Conservation (phyloP, 805 yeast species). For the Ogataea corticis region DNA sequence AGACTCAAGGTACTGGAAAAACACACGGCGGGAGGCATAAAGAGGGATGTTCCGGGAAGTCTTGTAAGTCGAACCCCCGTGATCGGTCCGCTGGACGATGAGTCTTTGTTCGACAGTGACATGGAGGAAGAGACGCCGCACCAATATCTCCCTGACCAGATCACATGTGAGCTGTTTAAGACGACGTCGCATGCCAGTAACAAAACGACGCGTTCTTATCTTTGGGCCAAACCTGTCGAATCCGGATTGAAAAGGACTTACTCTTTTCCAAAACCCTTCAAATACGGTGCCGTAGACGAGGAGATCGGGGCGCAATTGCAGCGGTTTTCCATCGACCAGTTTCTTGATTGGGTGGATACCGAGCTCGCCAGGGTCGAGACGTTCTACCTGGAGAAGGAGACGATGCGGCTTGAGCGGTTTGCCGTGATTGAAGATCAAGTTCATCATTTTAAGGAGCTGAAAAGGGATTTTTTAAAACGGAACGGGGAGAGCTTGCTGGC, state of each 20-base stretch:
- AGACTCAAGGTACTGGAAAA: slow-evolving; percentile 32
- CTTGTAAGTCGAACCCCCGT: not conserved
- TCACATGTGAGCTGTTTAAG: not conserved
- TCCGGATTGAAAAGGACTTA: slow-evolving; percentile 17
- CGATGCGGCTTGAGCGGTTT: slow-evolving; percentile 57
- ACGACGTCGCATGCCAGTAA: slow-evolving; percentile 4
- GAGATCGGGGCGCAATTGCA: slow-evolving; percentile 24
- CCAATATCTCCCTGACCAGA: slow-evolving; percentile 3
- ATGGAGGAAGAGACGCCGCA: not conserved
- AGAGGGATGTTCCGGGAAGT: not conserved
- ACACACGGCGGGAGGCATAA: not conserved
- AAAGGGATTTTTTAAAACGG: slow-evolving; percentile 23
- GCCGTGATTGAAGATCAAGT: slow-evolving; percentile 68
- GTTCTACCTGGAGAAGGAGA: slow-evolving; percentile 62
- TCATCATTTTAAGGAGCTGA: slow-evolving; percentile 58
- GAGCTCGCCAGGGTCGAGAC: slow-evolving; percentile 58
- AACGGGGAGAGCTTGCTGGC: not conserved
- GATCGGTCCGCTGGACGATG: not conserved
- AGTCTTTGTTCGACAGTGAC: not conserved
- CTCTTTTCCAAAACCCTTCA: slow-evolving; percentile 6
- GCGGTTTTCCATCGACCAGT: slow-evolving; percentile 42
- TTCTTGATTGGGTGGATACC: slow-evolving; percentile 61
- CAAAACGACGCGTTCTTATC: slow-evolving; percentile 8
- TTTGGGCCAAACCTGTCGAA: slow-evolving; percentile 24
- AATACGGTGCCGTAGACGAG: not conserved